A percentile compares a stretch with the other conserved stretches of the same genome.
Conservation (phyloP, 805 yeast genomes). For the Nematodospora valgi region DNA sequence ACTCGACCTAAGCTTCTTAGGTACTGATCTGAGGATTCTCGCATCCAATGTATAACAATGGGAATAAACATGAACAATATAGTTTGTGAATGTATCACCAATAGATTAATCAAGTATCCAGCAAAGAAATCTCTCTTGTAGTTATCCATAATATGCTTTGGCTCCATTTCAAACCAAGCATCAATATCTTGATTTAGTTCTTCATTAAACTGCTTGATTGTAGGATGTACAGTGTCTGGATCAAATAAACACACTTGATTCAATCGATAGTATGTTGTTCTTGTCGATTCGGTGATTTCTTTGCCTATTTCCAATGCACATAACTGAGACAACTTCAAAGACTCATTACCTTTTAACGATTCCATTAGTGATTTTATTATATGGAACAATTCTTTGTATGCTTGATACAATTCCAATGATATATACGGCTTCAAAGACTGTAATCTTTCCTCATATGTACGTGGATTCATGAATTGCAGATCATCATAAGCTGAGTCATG, state of each 20-base stretch:
- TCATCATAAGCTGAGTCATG: neutral
- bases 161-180: constrained; percentile 34
- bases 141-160: constrained; percentile 16
- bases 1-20: neutral
- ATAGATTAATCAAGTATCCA: constrained; percentile 33
- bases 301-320: constrained; percentile 29
- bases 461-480: neutral
- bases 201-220: constrained; percentile 18
- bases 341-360: too few relatives aligned
- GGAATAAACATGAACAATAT: constrained; percentile 32
- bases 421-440: constrained; percentile 21
- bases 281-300: constrained; percentile 30
- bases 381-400: constrained; percentile 29
- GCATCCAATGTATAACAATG: constrained; percentile 34
- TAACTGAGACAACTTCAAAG: constrained; percentile 17
- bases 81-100: constrained; percentile 32
- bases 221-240: constrained; percentile 22
- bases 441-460: constrained; percentile 17
- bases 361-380: constrained; percentile 26
- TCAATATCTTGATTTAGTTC: constrained; percentile 32
- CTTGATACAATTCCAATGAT: constrained; percentile 22
- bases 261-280: constrained; percentile 30
- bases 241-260: constrained; percentile 27
- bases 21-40: neutral
- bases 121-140: constrained; percentile 24